Conservation (phyloP, 306 rosid genomes). For the Calophaca sinica region DNA sequence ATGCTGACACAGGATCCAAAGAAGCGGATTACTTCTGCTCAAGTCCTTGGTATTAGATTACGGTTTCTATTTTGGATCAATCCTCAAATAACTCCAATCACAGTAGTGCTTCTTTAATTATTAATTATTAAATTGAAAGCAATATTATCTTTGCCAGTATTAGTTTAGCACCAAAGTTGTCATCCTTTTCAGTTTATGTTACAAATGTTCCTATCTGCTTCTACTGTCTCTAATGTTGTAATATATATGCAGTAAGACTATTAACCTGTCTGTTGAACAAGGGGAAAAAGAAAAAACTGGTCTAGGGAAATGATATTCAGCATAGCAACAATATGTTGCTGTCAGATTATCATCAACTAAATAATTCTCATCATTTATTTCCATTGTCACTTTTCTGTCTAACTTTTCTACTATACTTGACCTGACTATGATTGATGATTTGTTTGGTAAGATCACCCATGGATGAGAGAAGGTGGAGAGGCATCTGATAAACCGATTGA, state of each 20-base stretch:
- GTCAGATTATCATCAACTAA: slow-evolving; percentile 26
- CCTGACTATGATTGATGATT: slow-evolving; percentile 51
- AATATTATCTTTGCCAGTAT: not conserved
- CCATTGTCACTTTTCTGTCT: slow-evolving; percentile 32
- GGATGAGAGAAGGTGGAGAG: slow-evolving; percentile 91
- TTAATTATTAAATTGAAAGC: slow-evolving; percentile 8
- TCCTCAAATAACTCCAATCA: slow-evolving; percentile 30
- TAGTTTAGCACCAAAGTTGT: slow-evolving; percentile 16
- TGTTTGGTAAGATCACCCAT: slow-evolving; percentile 81
- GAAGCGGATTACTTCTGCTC: slow-evolving; percentile 80
- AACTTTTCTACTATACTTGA: slow-evolving; percentile 22
- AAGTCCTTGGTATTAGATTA: slow-evolving; percentile 84
- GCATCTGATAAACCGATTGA: slow-evolving; percentile 95
- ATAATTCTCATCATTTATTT: slow-evolving; percentile 27
- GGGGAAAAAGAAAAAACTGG: not conserved
- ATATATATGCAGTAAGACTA: slow-evolving; percentile 25
- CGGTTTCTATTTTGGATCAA: slow-evolving; percentile 31
- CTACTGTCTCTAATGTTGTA: slow-evolving; percentile 2
- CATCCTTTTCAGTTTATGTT: slow-evolving; percentile 23
- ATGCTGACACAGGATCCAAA: slow-evolving; percentile 87
- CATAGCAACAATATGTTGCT: not conserved
- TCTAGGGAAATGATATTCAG: slow-evolving; percentile 9
- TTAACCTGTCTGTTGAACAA: slow-evolving; percentile 1
- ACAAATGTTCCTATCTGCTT: not conserved
- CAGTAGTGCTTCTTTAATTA: slow-evolving; percentile 5